Evolutionary conservation across 306 rosid species (phyloP).

Genomic region (Corylus americana): DNA sequence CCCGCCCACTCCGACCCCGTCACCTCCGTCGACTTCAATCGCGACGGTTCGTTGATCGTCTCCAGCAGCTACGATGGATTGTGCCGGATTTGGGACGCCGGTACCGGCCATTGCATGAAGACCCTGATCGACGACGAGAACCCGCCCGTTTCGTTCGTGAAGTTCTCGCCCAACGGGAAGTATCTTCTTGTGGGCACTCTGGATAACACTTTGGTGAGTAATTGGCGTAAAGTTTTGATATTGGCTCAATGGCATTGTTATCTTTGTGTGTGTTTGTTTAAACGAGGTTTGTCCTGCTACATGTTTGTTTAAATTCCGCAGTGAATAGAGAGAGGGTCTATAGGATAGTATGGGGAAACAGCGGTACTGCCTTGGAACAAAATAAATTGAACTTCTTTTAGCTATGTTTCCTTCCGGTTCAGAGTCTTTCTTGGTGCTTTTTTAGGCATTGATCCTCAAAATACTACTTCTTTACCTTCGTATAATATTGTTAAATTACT

Average conservation of each 20-base stretch:
- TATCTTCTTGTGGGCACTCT: slow-evolving; percentile 92
- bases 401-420: background rate
- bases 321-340: background rate
- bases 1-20: slow-evolving; percentile 98
- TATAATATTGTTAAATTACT: background rate
- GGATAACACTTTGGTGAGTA: slow-evolving; percentile 77
- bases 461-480: background rate
- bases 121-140: slow-evolving; percentile 92
- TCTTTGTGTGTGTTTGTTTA: background rate
- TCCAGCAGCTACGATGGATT: slow-evolving; percentile 97
- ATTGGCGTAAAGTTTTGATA: background rate
- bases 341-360: background rate
- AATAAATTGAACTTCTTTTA: background rate
- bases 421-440: background rate
- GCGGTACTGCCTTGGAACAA: background rate
- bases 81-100: slow-evolving; percentile 87
- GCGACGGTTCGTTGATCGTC: slow-evolving; percentile 85
- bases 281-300: background rate
- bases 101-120: slow-evolving; percentile 93
- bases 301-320: slow-evolving; percentile 23
- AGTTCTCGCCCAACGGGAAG: slow-evolving; percentile 86
- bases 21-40: slow-evolving; percentile 88
- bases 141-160: slow-evolving; percentile 91
- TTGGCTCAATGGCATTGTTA: background rate
- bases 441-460: background rate